Conservation (phyloP, 768 basidiomycete genomes). For the Cystoderma amianthinum region DNA sequence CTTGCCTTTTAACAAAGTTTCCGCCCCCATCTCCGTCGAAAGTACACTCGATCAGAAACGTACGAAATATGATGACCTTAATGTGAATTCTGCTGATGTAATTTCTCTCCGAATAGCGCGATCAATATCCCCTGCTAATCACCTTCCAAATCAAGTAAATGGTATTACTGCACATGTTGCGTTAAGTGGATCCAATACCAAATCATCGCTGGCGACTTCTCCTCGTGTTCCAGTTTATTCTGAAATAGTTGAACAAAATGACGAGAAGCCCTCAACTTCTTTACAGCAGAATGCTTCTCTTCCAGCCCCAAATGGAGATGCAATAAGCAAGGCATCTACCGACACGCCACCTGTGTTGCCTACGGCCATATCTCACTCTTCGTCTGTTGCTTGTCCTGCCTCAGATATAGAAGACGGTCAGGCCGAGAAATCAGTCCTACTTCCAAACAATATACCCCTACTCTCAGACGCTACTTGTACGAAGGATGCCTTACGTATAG, state of each 20-base stretch:
- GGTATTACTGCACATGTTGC: background rate
- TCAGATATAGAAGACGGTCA: background rate
- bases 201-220: background rate
- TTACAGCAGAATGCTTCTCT: background rate
- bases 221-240: no score
- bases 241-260: background rate
- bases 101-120: conserved; percentile 7
- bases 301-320: background rate
- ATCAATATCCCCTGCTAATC: conserved; percentile 5
- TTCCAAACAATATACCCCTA: conserved; percentile 25
- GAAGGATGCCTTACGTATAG: conserved; percentile 55
- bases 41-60: no score
- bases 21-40: no score
- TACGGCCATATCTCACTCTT: background rate
- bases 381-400: conserved; percentile 2
- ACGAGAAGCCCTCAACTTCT: background rate
- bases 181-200: background rate
- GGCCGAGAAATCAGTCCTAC: background rate
- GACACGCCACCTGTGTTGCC: no score
- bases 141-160: background rate
- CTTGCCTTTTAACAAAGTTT: no score
- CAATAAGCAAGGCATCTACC: no score
- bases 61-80: no score
- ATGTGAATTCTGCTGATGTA: no score
- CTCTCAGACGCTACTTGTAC: conserved; percentile 36